Evolutionary conservation across 768 basidiomycete genomes (phyloP).

Genomic region (Pulveroboletus sp.): DNA sequence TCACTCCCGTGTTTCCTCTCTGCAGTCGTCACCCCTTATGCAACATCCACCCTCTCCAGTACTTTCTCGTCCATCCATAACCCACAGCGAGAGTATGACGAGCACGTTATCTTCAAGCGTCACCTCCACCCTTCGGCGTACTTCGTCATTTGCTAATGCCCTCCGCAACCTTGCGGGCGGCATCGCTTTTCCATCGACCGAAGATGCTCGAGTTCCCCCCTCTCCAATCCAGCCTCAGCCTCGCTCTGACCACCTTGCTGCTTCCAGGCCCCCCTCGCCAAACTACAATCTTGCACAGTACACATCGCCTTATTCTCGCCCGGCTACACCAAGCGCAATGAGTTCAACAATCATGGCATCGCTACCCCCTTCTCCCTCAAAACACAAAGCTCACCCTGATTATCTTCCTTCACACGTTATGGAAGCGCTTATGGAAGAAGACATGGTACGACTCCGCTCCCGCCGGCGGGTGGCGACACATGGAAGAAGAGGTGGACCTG

Average conservation of each 20-base stretch:
- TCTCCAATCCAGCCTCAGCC: conserved; percentile 25
- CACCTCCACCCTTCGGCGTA: conserved; percentile 65
- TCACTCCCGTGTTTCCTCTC: conserved; percentile 43
- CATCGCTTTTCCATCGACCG: conserved; percentile 63
- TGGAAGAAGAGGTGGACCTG: conserved; percentile 38
- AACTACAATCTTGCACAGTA: conserved; percentile 76
- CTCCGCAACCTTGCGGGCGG: conserved; percentile 65
- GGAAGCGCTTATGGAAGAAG: conserved; percentile 87
- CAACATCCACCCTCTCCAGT: conserved; percentile 45
- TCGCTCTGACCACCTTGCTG: conserved; percentile 29
- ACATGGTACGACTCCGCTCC: conserved; percentile 85
- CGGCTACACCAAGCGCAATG: conserved; percentile 39
- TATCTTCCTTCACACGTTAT: conserved; percentile 77
- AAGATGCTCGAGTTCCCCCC: conserved; percentile 46
- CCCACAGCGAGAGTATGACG: conserved; percentile 59
- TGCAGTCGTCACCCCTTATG: conserved; percentile 45
- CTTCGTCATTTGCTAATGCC: conserved; percentile 76
- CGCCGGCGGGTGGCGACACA: conserved; percentile 46
- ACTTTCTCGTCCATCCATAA: conserved; percentile 43
- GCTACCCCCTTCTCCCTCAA: conserved; percentile 30
- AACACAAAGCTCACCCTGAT: conserved; percentile 38
- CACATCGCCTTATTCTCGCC: conserved; percentile 66
- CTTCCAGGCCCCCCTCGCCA: conserved; percentile 73
- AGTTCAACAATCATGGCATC: conserved; percentile 21
- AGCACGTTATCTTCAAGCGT: conserved; percentile 58